Base-by-base conservation (phyloP, 768 basidiomycete genomes). In the Hemileccinum impolitum region DNA sequence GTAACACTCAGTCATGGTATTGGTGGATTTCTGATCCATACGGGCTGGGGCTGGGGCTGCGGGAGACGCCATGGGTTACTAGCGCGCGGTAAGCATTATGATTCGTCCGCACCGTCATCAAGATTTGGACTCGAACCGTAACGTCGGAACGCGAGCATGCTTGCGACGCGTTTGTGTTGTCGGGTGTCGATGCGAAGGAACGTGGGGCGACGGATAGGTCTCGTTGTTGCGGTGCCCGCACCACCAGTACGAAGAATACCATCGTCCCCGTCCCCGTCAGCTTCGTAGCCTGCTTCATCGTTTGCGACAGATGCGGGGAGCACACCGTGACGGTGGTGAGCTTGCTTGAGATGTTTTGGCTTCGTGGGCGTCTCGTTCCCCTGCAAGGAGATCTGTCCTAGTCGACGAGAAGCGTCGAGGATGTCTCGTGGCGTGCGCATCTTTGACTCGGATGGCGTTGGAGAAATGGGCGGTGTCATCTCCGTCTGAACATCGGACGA, bases 251-350 rank as follows among this genome's bases (percentile, higher is more conserved):
- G 19, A 28, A 26, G 25, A 18, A 1, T 6, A 4, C 18, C 32
- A 12, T 39, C 17, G 3, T 52, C 47, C 14, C 30, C 46, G 13
- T 48, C 41, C 1, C 45, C 46, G 34, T 63, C 61, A 10, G 62
- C 56, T 4, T 65, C 65, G 28, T 64, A 64, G 21, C 62, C 63
- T 25, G 49, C 48, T 36, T 64, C 62, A 13, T 64, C 59, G 28
- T 36, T 21, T 32, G 31, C 31, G 10, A 39, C 21, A 8, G 32
- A 42, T 32, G 34, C 23, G 17, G 47, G 19, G 8, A 34, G 9
- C 8, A 14, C 31, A 13, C 14, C 40, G 17, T 31, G 50, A 13
- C 14, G 43, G 17, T 31, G 50, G 17, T 8, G 34, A 18, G 31
- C 13, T 15, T 41, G 46, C 31, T 28, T 56, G 13, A 23, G 15